These are phyloP conservation scores for Aplosporella prunicola DNA, from an alignment of 2,329 filamentous ascomycete genomes.

Conservation along the genomic window DNA sequence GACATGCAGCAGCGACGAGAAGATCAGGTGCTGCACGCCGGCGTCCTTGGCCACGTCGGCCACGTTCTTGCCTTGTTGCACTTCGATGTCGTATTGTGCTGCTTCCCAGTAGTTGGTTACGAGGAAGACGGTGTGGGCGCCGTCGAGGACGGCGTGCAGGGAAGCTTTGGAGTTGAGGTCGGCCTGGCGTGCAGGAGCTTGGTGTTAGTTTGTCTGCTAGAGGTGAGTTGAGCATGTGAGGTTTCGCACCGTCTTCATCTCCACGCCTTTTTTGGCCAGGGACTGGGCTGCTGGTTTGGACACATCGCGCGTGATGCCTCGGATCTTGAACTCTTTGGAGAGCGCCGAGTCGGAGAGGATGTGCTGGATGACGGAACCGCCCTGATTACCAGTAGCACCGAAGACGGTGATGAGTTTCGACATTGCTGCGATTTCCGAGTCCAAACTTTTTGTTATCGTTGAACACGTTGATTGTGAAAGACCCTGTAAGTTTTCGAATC, in stretches of 20 bases:
- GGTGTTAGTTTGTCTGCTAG: constrained; percentile 9
- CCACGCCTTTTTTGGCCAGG: constrained; percentile 38
- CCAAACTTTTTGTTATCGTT: too few species aligned
- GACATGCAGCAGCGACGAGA: constrained; percentile 23
- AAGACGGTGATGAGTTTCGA: constrained; percentile 46
- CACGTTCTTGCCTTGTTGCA: constrained; percentile 25
- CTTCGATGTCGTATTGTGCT: constrained; percentile 19
- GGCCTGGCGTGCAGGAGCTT: constrained; percentile 30
- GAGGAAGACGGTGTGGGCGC: constrained; percentile 20
- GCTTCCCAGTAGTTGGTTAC: constrained; percentile 16
- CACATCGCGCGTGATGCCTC: constrained; percentile 47
- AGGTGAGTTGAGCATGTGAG: constrained; percentile 16
- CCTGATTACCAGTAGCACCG: constrained; percentile 51
- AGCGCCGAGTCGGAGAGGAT: constrained; percentile 17
- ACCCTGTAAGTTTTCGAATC: too few species aligned
- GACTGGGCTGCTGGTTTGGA: constrained; percentile 37
- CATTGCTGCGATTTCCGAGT: too few species aligned
- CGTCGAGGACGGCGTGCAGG: constrained; percentile 18
- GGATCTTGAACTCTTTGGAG: constrained; percentile 30
- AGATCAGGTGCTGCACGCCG: constrained; percentile 32
- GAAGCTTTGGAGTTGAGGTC: constrained; percentile 16
- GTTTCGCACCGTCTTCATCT: constrained; percentile 43
- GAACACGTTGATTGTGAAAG: too few species aligned
- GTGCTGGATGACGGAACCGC: constrained; percentile 42
- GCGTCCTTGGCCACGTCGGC: constrained; percentile 21